A percentile compares a stretch with the other conserved stretches of the same genome.
Conservation (phyloP, 2,329 filamentous ascomycete genomes). For the Sclerotinia nivalis region DNA sequence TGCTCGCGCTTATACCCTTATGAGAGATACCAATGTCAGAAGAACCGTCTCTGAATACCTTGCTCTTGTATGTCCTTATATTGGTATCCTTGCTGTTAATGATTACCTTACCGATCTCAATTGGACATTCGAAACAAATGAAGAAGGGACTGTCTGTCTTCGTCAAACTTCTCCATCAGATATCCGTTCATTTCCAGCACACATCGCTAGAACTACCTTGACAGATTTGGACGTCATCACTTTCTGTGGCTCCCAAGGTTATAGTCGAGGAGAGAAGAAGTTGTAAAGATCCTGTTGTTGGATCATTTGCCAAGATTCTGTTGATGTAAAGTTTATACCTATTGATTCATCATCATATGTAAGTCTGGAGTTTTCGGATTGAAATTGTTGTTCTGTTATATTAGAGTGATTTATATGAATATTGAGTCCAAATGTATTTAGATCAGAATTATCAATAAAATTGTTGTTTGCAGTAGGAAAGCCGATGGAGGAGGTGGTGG, state of each 20-base stretch:
- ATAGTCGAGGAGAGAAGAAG: background rate
- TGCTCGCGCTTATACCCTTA: conserved; percentile 32
- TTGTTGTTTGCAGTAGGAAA: background rate
- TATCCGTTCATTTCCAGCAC: conserved; percentile 24
- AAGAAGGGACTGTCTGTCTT: conserved; percentile 25
- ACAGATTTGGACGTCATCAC: conserved; percentile 32
- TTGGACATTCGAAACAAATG: conserved; percentile 27
- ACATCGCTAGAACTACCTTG: conserved; percentile 30
- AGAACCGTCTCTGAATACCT: conserved; percentile 28
- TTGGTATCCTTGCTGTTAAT: conserved; percentile 31
- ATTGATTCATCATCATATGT: background rate
- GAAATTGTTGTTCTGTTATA: background rate
- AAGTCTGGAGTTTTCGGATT: background rate
- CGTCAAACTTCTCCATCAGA: conserved; percentile 29
- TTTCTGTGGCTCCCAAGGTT: conserved; percentile 30
- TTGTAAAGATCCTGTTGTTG: background rate
- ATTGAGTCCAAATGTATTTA: background rate
- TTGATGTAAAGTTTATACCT: background rate
- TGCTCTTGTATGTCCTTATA: conserved; percentile 26
- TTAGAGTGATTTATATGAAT: background rate
- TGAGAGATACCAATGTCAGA: conserved; percentile 32
- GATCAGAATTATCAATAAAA: background rate
- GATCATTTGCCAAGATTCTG: background rate
- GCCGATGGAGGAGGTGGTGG: background rate
- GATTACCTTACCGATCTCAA: conserved; percentile 32